These are phyloP conservation scores for Paraconiothyrium brasiliense DNA, from an alignment of 2,329 filamentous ascomycete genomes.

Conservation along the genomic window DNA sequence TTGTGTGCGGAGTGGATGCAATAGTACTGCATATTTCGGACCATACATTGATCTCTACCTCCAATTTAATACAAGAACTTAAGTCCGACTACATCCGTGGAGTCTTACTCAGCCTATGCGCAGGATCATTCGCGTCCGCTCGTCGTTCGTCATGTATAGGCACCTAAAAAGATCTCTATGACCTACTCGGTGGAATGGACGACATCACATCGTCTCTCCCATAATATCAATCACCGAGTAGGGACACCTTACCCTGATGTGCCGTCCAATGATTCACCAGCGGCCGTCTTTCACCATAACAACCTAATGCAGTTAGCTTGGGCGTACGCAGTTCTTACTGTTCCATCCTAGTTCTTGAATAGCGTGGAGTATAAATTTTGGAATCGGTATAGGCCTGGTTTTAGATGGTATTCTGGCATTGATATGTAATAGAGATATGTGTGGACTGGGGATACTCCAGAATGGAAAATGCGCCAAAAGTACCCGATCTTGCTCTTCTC, in stretches of 20 bases:
- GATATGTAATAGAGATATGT: too few relatives aligned
- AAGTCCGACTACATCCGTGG: neutral
- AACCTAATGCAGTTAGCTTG: neutral
- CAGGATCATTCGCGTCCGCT: neutral
- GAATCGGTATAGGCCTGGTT: too few relatives aligned
- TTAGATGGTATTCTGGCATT: too few relatives aligned
- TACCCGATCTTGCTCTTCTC: too few relatives aligned
- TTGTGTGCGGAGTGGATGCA: neutral
- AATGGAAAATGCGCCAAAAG: too few relatives aligned
- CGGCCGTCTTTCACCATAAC: neutral
- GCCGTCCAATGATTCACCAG: neutral
- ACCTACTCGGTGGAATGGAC: neutral
- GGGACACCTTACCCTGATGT: neutral
- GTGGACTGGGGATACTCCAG: too few relatives aligned
- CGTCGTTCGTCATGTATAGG: neutral
- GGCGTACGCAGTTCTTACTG: neutral
- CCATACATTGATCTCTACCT: neutral
- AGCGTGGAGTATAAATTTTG: neutral
- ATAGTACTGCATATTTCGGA: neutral
- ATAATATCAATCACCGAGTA: neutral
- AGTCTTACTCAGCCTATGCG: slow-evolving; percentile 3
- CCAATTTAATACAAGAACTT: neutral
- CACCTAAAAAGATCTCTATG: neutral
- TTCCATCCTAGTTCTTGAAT: neutral
- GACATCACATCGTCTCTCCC: neutral